Evolutionary conservation across 2,329 filamentous ascomycete species (phyloP), one percentile per base, ranked within the genome.

Genomic region (Aureobasidium vineae): DNA sequence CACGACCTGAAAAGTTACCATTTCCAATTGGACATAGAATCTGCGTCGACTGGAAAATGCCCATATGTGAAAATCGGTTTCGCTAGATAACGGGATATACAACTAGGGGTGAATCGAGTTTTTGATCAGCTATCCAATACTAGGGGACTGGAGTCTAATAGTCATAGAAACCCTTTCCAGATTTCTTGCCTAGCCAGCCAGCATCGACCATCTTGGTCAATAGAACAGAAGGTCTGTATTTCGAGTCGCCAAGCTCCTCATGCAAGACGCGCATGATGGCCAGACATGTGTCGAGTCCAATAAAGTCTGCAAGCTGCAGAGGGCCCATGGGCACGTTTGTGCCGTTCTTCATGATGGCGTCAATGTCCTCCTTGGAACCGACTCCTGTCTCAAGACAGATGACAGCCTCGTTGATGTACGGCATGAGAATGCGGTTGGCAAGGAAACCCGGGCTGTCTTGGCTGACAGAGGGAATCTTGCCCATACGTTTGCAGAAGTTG

Each of bases 321-420:
- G 95, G 95, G 0, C 95, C 95, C 95, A 99, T 99, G 28, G 95
- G 95, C 47, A 99, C 95, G 75, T 97, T 97, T 26, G 95, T 99
- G 54, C 95, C 95, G 73, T 97, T 97, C 85, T 97, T 98, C 95
- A 99, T 99, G 73, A 99, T 99, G 70, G 85, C 88, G 75, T 99
- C 95, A 71, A 99, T 99, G 70, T 94, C 90, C 74, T 98, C 93
- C 72, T 90, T 89, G 70, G 86, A 85, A 21, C 95, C 95, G 0
- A 99, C 88, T 3, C 91, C 91, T 0, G 95, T 97, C 80, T 99
- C 95, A 16, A 99, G 83, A 78, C 95, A 99, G 70, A 97, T 94
- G 72, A 99, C 84, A 10, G 96, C 95, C 80, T 99, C 95, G 77
- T 99, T 99, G 82, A 99, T 97, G 77, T 99, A 99, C 0, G 95